Base-by-base conservation (phyloP, 331 rosid species). In the Cucumis variabilis region DNA sequence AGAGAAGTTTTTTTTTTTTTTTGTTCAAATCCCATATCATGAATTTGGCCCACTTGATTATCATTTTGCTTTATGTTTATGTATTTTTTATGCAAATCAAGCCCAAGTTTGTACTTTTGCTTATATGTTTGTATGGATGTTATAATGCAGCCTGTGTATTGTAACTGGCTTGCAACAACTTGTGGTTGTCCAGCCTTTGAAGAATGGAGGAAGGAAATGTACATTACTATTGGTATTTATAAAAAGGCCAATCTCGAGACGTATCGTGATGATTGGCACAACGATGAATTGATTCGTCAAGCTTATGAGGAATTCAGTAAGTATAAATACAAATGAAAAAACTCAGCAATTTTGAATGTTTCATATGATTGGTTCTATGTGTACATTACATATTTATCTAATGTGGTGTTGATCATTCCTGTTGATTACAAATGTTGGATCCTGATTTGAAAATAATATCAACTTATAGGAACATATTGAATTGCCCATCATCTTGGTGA, bases 231-330 rank as follows among this genome's bases (percentile, higher is more conserved):
- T n/a, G 67, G 86, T 19, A 88, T 87, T 89, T 88, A 85, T 87
- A 90, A 0, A 89, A 23, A 0, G 16, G 71, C 50, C 21, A 89
- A 85, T 67, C 95, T 95, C 3, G 88, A 86, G 86, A 79, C 93
- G 13, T 96, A 91, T 88, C 92, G 98, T 1, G 97, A 95, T 27
- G 93, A 92, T 82, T 94, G 97, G 96, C 94, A 94, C 25, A 90
- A 93, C 58, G 92, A 79, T 1, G 50, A 93, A 82, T 84, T 91
- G 86, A 82, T 93, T 71, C 73, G 37, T 84, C 90, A 89, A 91
- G 97, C 97, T 58, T 86, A 91, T 0, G 89, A 87, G 79, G 97
- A 94, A 76, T 95, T 92, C 71, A 71, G 82, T 10, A 86, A 89
- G 53, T 84, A 80, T 60, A 63, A 4, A 37, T 63, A 62, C 74